Evolutionary conservation across 306 rosid genomes (phyloP).

Genomic region (Sindora glabra): DNA sequence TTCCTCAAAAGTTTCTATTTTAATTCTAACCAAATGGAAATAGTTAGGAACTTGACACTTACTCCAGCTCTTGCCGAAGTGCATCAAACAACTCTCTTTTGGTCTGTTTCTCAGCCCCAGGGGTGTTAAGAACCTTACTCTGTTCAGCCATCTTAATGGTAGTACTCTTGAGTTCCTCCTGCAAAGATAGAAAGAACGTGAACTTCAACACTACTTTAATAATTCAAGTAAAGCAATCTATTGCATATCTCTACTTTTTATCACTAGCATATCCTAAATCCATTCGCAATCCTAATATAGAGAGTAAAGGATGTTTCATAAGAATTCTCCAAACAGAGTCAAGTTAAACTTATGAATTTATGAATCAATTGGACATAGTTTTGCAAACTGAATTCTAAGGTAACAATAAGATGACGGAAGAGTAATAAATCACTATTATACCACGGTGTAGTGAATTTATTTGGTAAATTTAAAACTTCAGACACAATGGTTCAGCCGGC

Average conservation of each 20-base stretch:
- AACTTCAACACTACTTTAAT: neutral
- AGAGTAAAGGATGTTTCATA: neutral
- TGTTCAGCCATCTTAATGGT: constrained; percentile 93
- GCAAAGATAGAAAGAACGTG: neutral
- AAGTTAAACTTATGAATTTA: neutral
- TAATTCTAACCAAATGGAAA: neutral
- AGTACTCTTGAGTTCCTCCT: constrained; percentile 87
- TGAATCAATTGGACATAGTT: neutral
- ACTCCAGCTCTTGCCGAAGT: constrained; percentile 84
- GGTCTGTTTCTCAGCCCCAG: constrained; percentile 94
- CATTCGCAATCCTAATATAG: neutral
- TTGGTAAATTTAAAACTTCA: too few species aligned
- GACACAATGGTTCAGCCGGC: too few species aligned
- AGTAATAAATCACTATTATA: too few species aligned
- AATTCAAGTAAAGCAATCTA: neutral
- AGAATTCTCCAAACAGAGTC: neutral
- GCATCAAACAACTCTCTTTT: constrained; percentile 90
- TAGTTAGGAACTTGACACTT: constrained; percentile 16
- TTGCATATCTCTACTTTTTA: neutral
- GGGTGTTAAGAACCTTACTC: constrained; percentile 87
- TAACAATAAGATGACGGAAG: neutral
- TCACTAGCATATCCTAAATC: neutral
- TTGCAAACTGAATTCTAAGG: neutral
- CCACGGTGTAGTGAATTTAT: too few species aligned
- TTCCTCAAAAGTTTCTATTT: neutral